A percentile compares a stretch with the other conserved stretches of the same genome.
phyloP scores from a whole-genome alignment of 2,329 filamentous ascomycete genomes.

The Orbilia blumenaviensis region DNA sequence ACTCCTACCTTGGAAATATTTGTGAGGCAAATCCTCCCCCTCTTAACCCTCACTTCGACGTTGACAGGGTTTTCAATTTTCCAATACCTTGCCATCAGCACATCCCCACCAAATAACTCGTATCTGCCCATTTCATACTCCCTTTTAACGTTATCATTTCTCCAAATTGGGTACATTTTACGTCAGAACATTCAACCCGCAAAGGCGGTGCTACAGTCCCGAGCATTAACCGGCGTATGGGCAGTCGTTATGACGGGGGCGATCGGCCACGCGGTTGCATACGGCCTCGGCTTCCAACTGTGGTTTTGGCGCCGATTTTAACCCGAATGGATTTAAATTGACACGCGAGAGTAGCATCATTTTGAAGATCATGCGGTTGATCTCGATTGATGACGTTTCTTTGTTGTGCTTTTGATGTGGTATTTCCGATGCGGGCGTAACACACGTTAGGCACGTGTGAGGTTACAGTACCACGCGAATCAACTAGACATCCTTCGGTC shows the following conservation, averaged over 20 bases:
- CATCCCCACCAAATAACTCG: not conserved
- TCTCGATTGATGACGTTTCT: not conserved
- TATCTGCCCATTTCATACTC: not conserved
- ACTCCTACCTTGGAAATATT: not conserved
- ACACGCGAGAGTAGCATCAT: not conserved
- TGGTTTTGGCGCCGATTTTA: not conserved
- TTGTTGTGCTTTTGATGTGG: not conserved
- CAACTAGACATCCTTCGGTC: not conserved
- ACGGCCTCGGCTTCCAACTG: not conserved
- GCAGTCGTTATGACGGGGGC: not conserved
- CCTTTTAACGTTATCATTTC: not conserved
- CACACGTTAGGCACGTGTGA: not conserved
- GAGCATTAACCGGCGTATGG: not conserved
- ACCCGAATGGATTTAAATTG: not conserved
- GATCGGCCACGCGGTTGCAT: conserved; percentile 1
- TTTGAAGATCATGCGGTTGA: not conserved
- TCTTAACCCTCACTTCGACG: not conserved
- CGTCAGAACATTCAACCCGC: not conserved
- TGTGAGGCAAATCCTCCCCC: not conserved
- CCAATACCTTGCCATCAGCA: not conserved
- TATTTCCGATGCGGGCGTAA: not conserved
- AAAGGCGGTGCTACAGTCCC: not conserved
- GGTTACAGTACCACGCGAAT: not conserved
- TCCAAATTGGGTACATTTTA: not conserved
- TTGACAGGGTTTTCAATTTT: not conserved